Base-by-base conservation (phyloP, 2,329 filamentous ascomycete genomes). In the Ophiostoma novo-ulmi region DNA sequence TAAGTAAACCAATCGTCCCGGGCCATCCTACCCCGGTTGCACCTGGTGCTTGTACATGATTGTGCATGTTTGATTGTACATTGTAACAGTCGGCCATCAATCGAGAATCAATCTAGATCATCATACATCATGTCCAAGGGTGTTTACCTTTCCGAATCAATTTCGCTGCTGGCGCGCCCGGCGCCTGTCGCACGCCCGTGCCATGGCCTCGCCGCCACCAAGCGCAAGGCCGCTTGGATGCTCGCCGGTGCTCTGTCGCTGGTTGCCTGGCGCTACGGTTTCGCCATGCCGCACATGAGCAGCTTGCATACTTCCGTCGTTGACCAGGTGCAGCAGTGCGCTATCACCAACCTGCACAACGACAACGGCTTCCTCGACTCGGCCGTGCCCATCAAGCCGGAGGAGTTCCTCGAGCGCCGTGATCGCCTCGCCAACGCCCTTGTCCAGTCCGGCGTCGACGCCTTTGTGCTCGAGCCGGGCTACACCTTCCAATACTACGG, bases 401-500 rank as follows among this genome's bases (percentile, higher is more conserved):
- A 41, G 36, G 65, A 67, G 65, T 67, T 67, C 65, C 65, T 67
- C 2, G 38, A 44, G 39, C 65, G 65, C 13, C 65, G 65, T 22
- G 65, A 67, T 22, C 65, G 65, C n/a, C 65, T 67, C 3, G 65
- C 65, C n/a, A 41, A 67, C 2, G 65, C 65, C 5, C 65, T 67
- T 22, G 65, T 48, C 4, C 38, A 67, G 38, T 67, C 65, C 2
- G 65, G 65, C 39, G 65, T 20, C 65, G 65, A 67, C 39, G 65
- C 65, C n/a, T 67, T 67, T 67, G 65, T 67, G 39, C 65, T 67
- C 2, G 65, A 67, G 65, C 65, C 65, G 0, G 65, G 65, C 38
- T 67, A 67, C 38, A 67, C 65, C 5, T 67, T 67, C 39, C 65
- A 67, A 39, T 67, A 67, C 65, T 67, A 67, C 14, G 65, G 65